A percentile compares a stretch with the other conserved stretches of the same genome.
These are phyloP conservation scores for Thelephora ganbajun DNA, from an alignment of 768 basidiomycete genomes.

Conservation along the genomic window DNA sequence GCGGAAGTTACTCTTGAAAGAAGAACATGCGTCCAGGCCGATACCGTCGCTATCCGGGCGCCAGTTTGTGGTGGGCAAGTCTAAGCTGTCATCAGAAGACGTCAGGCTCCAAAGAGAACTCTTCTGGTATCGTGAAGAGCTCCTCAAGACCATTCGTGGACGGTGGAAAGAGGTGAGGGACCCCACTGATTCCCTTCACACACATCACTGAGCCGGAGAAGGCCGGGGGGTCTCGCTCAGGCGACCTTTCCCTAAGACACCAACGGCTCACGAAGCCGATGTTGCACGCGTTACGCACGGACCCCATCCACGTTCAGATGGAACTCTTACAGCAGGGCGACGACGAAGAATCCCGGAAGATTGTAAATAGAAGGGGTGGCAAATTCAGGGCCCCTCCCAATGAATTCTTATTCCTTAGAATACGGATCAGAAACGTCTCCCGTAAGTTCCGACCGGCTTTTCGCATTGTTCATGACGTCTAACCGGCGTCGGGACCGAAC, in stretches of 20 bases:
- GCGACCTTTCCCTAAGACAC: slow-evolving; percentile 62
- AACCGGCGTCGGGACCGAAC: background rate
- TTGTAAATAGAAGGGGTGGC: slow-evolving; percentile 20
- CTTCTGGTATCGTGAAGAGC: slow-evolving; percentile 93
- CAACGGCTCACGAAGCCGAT: slow-evolving; percentile 69
- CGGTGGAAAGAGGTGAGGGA: slow-evolving; percentile 74
- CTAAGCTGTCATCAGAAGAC: slow-evolving; percentile 43
- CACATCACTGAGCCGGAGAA: slow-evolving; percentile 17
- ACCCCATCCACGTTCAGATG: slow-evolving; percentile 48
- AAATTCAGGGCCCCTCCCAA: slow-evolving; percentile 40
- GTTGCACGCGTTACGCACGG: slow-evolving; percentile 62
- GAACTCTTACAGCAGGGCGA: slow-evolving; percentile 25
- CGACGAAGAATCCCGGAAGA: slow-evolving; percentile 4
- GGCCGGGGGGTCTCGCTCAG: slow-evolving; percentile 68
- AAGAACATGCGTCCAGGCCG: slow-evolving; percentile 40
- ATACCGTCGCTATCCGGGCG: slow-evolving; percentile 80
- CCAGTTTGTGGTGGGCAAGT: slow-evolving; percentile 82
- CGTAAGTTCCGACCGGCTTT: slow-evolving; percentile 29
- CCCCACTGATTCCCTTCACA: background rate
- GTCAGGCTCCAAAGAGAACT: slow-evolving; percentile 58
- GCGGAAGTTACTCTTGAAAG: slow-evolving; percentile 49
- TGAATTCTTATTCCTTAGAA: slow-evolving; percentile 48
- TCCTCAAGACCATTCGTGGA: slow-evolving; percentile 56
- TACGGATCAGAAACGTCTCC: slow-evolving; percentile 47
- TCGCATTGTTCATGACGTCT: slow-evolving; percentile 2